Percentiles rank a stretch among this genome's conserved stretches.
Evolutionary conservation across 192 early-diverging fungal genomes (phyloP).

Genomic region (Backusella westeae): DNA sequence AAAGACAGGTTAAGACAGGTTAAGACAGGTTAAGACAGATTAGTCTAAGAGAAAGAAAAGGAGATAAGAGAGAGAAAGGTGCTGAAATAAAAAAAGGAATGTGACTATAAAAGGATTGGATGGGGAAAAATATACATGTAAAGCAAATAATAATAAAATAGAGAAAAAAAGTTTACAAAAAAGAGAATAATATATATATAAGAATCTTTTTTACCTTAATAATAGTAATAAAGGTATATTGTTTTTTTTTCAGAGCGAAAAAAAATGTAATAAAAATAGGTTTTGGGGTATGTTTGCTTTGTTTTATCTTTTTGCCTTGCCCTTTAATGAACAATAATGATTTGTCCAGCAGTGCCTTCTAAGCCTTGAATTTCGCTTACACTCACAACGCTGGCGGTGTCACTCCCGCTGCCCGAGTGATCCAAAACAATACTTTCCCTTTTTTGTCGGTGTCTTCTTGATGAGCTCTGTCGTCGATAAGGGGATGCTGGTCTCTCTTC

Average conservation of each 20-base stretch:
- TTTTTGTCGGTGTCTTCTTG: conserved; percentile 12
- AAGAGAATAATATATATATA: conserved; percentile 1
- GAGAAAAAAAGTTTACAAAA: not conserved
- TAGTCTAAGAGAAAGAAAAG: not conserved
- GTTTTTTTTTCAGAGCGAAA: not conserved
- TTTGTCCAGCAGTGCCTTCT: conserved; percentile 27
- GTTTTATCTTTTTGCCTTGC: not conserved
- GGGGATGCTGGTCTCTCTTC: not conserved
- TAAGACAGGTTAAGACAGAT: not conserved
- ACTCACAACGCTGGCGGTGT: conserved; percentile 34
- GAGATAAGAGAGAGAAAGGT: not conserved
- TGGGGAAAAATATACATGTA: conserved; percentile 3
- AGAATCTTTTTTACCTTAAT: not conserved
- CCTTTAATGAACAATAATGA: conserved; percentile 35
- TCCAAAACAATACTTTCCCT: conserved; percentile 36
- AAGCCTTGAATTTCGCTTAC: conserved; percentile 35
- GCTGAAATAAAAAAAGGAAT: not conserved
- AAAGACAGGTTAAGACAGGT: not conserved
- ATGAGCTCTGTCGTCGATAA: conserved; percentile 12
- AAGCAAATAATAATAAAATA: conserved; percentile 4
- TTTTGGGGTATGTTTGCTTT: not conserved
- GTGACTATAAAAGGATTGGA: conserved; percentile 3
- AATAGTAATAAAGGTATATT: not conserved
- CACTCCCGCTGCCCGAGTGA: conserved; percentile 35
- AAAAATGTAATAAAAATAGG: not conserved